These are phyloP conservation scores for Hypoxylon fragiforme DNA, from an alignment of 495 filamentous ascomycete genomes.

Conservation along the genomic window DNA sequence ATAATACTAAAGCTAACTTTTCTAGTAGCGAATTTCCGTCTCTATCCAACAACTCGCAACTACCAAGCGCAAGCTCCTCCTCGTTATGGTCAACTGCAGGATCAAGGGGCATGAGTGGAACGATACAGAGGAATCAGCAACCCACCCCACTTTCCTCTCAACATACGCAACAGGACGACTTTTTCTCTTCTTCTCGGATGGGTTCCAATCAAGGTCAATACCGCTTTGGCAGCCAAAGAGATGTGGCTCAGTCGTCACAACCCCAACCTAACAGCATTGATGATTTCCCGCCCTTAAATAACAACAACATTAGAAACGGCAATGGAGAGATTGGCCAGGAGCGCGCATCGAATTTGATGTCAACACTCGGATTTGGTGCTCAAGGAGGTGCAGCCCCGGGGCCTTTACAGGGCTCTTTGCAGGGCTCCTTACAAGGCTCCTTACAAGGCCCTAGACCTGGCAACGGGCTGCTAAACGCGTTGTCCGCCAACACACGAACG, in stretches of 20 bases:
- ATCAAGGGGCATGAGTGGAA: slow-evolving; percentile 51
- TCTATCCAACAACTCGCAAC: slow-evolving; percentile 67
- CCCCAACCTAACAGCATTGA: slow-evolving; percentile 72
- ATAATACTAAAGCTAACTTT: slow-evolving; percentile 20
- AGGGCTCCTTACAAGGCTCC: too few relatives aligned
- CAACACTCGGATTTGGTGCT: slow-evolving; percentile 64
- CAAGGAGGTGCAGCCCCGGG: slow-evolving; percentile 39
- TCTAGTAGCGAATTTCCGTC: slow-evolving; percentile 78
- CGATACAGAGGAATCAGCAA: slow-evolving; percentile 69
- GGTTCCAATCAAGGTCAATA: slow-evolving; percentile 62
- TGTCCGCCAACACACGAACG: slow-evolving; percentile 55
- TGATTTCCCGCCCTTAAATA: slow-evolving; percentile 80
- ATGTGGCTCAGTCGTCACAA: slow-evolving; percentile 62
- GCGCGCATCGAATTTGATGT: slow-evolving; percentile 64
- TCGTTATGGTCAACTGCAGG: slow-evolving; percentile 65
- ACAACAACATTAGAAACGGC: slow-evolving; percentile 54
- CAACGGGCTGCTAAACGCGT: slow-evolving; percentile 61
- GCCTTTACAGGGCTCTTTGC: slow-evolving; percentile 34
- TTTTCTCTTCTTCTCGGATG: slow-evolving; percentile 60
- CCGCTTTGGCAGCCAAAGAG: slow-evolving; percentile 55
- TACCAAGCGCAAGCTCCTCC: slow-evolving; percentile 51
- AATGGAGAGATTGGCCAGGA: slow-evolving; percentile 74
- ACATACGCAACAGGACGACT: slow-evolving; percentile 61
- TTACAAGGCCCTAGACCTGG: slow-evolving; percentile 43
- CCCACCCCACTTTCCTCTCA: slow-evolving; percentile 57